Evolutionary conservation across 805 yeast genomes (phyloP), one percentile per base, ranked within the genome.

Genomic region (Candida jianshihensis): DNA sequence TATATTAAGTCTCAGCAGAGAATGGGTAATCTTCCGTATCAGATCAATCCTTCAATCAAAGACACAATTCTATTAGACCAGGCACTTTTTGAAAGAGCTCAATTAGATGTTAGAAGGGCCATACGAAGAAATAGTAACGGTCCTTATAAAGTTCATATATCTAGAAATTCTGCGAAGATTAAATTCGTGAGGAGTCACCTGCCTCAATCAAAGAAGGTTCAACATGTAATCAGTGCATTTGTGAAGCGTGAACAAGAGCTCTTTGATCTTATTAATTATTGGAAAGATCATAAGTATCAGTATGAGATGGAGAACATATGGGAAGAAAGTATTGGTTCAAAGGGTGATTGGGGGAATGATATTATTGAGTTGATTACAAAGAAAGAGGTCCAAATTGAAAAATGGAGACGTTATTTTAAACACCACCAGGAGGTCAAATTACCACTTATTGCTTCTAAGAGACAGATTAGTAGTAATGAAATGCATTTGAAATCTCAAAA

Each of bases 341-440:
- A 28, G 4, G 8, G 8, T 9, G 46, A 46, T 12, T 63, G 68
- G 66, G 34, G 49, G n/a, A 22, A 28, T 7, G 54, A 57, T 2
- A 32, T 59, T 4, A 25, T 35, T 13, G 47, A 49, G 5, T 36
- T 44, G 3, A 31, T 59, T 10, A 26, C 29, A 4, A 11, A 20
- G 4, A 31, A 48, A 16, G 31, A 38, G 9, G 19, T 28, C 8
- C 39, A 38, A 17, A 35, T 48, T 6, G 33, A 31, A 3, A 20
- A 26, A 11, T 43, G 44, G 18, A 40, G 40, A 13, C 19, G 24
- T 14, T 31, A 40, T 12, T 56, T 44, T 27, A 41, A 43, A 12
- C 18, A 42, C 8, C 52, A 47, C 35, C 53, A 48, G 18, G 37
- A 37, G 7, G 27, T 36, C 0, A 28, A 35, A 6, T 24, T 59